Base-by-base conservation (phyloP, 345 rosid species). In the Camelina laxa region DNA sequence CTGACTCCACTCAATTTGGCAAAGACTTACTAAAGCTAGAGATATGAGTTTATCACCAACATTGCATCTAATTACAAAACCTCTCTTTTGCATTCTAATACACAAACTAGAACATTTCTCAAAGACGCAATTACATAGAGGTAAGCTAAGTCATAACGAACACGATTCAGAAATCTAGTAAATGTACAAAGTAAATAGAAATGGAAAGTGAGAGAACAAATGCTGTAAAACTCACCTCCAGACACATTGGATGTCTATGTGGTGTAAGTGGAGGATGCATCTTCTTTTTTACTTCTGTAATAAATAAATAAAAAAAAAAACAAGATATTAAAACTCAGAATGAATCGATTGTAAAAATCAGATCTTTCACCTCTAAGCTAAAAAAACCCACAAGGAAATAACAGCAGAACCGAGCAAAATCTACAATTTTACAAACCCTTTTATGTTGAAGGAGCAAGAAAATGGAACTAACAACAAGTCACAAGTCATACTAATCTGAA, bases 191-290 rank as follows among this genome's bases (percentile, higher is more conserved):
- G 27, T 9, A n/a, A 14, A 7, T 14, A 27, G 16, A 7, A 6
- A 56, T 7, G 9, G 0, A 30, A 16, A 41, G 20, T 5, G 9
- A 39, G 20, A 61, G 49, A 27, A 30, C 27, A 54, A 59, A 54
- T 31, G 11, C 7, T 1, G 22, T 1, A 57, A 27, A 73, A 83
- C 93, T 87, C 58, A 95, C 99, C 42, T 95, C 89, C 31, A 82
- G 85, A 78, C 99, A 92, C 96, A 92, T 89, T 0, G 97, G 99
- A 66, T 95, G 99, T 69, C 89, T 82, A 57, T 95, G 97, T 53
- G 93, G 79, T 11, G 97, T 87, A 79, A 95, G 79, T 20, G 96
- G 99, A 81, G 97, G 99, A 86, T 92, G 99, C 99, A 95, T 80
- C 75, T 77, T 30, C n/a, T 24, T 0, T 1, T 7, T 39, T 48